Percentiles rank a stretch among this genome's conserved stretches.
phyloP scores from a whole-genome alignment of 805 yeast genomes.

The Teunomyces atbi region DNA sequence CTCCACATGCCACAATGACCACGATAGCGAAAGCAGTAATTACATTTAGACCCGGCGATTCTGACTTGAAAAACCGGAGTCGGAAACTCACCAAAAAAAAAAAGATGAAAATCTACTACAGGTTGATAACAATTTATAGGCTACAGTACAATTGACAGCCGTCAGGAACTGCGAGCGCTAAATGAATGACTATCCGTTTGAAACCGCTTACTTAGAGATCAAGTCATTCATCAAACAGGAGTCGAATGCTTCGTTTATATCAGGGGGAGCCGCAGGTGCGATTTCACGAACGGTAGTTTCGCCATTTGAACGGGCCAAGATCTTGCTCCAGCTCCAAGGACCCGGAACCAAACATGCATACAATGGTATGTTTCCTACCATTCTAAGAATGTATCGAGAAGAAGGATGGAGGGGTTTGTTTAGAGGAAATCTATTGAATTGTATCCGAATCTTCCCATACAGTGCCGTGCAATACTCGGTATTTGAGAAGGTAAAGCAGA shows the following conservation, averaged over 20 bases:
- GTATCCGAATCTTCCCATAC: constrained; percentile 88
- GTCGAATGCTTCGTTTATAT: constrained; percentile 59
- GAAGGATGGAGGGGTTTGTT: constrained; percentile 92
- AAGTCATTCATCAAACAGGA: constrained; percentile 41
- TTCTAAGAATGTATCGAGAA: constrained; percentile 74
- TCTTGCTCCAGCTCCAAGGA: constrained; percentile 86
- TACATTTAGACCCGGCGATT: not conserved
- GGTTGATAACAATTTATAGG: too few species aligned
- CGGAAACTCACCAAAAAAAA: constrained; percentile 1
- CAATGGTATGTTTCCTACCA: constrained; percentile 73
- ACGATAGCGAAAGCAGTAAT: too few species aligned
- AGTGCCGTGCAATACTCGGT: constrained; percentile 92
- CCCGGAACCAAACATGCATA: constrained; percentile 48
- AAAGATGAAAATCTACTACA: not conserved
- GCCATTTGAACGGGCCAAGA: constrained; percentile 93
- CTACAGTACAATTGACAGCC: not conserved
- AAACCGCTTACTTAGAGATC: constrained; percentile 3
- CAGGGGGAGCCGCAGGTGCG: constrained; percentile 80
- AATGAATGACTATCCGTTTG: not conserved
- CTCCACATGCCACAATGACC: too few species aligned
- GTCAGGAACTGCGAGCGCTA: not conserved
- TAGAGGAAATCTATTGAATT: constrained; percentile 88
- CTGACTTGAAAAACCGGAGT: not conserved
- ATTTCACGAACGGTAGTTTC: constrained; percentile 88
- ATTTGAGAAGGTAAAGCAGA: constrained; percentile 60